Evolutionary conservation across 1,284 basidiomycete genomes (phyloP), one percentile per base, ranked within the genome.

Genomic region (Inonotus hispidus): DNA sequence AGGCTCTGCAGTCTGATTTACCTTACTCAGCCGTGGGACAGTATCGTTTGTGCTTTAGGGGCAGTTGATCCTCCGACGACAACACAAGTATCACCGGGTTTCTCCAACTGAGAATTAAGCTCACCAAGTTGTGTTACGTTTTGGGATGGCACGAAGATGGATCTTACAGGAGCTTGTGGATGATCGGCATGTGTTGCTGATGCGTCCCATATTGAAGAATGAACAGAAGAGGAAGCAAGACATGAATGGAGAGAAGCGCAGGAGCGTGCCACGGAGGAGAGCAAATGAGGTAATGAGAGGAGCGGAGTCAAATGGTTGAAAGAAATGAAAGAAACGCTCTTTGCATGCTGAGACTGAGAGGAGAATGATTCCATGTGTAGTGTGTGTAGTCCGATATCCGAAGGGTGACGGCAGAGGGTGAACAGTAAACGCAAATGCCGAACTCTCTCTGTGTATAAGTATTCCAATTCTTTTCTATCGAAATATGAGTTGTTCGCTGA

Each of bases 1-100:
- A 41, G 45, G 19, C 38, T 58, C 52, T 53, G 29, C 50, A 62
- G 47, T 41, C 29, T 62, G 38, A 58, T 45, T 57, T 47, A 43
- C 29, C 19, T 54, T 37, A 45, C 19, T n/a, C 46, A 56, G 38
- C 45, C 56, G 21, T 32, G 43, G 45, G 35, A 49, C 29, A 6
- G 19, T 7, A 52, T n/a, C 27, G 7, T 52, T 52, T 27, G 50
- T 52, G 25, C 25, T 52, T 52, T 13, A 52, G 50, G 50, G 19
- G 25, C 23, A n/a, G 29, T 35, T 16, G 43, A 58, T 8, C 16
- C 14, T 49, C 23, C 32, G 50, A 27, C 25, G 29, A 52, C 50
- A 52, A 52, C n/a, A 3, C 2, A 3, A n/a, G n/a, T 23, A 13
- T 23, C 7, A 5, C 11, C 23, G 46, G 46, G 6, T 52, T 52